Evolutionary conservation across 805 yeast genomes (phyloP).

Genomic region (Starmerella vitae): DNA sequence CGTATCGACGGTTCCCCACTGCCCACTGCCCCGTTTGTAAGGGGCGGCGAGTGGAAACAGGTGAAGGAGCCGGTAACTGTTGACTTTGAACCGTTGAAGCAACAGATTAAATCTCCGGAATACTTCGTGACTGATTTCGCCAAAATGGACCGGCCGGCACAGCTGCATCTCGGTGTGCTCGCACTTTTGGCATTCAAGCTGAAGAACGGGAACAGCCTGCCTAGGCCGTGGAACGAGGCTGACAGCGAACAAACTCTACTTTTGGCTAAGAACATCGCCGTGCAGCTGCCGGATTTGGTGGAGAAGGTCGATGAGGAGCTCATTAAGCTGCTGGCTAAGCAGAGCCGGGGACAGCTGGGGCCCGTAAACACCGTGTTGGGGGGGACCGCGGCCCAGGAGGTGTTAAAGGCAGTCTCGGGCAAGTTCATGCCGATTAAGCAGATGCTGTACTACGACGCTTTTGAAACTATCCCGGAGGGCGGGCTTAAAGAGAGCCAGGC

Average conservation of each 20-base stretch:
- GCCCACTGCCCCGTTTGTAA: constrained; percentile 34
- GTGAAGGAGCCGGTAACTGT: constrained; percentile 67
- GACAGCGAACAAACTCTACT: constrained; percentile 59
- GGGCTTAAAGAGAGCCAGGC: constrained; percentile 54
- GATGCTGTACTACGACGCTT: constrained; percentile 82
- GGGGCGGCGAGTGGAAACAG: constrained; percentile 86
- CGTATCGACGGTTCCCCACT: constrained; percentile 39
- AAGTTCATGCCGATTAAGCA: constrained; percentile 90
- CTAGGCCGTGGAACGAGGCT: constrained; percentile 59
- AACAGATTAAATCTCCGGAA: constrained; percentile 67
- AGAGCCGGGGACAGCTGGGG: constrained; percentile 84
- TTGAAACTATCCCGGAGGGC: constrained; percentile 54
- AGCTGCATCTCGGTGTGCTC: constrained; percentile 82
- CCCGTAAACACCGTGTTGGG: constrained; percentile 83
- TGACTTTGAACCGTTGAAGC: constrained; percentile 47
- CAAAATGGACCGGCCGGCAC: constrained; percentile 83
- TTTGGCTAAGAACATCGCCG: constrained; percentile 45
- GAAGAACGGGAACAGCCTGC: constrained; percentile 50
- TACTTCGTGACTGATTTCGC: constrained; percentile 76
- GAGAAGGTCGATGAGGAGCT: constrained; percentile 50
- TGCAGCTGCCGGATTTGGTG: constrained; percentile 44
- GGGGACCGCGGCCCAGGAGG: constrained; percentile 93
- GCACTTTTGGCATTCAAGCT: constrained; percentile 66
- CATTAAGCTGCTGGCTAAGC: constrained; percentile 60
- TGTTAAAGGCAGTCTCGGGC: constrained; percentile 85